Evolutionary conservation across 1,284 basidiomycete species (phyloP), one percentile per base, ranked within the genome.

Genomic region (Gomphus sp.): DNA sequence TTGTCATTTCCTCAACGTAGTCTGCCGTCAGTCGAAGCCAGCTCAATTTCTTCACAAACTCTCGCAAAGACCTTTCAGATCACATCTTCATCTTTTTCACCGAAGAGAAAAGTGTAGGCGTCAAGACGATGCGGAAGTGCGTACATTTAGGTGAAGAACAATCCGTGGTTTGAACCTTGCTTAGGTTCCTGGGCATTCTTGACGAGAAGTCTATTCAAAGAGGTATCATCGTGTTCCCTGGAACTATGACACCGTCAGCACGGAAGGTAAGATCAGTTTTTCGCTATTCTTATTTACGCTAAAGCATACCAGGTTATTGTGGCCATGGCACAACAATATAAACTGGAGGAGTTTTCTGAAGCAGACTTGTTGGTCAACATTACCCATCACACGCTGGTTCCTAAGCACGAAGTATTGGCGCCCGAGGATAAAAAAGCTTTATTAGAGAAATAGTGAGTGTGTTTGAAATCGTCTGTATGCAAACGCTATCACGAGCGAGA

Each of bases 291-390:
- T 48, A 10, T 39, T 34, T 18, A 39, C 51, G 37, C 44, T 62
- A 60, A 22, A 55, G 60, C 57, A 36, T 54, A 55, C 28, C 61
- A 94, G 93, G 91, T 96, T 62, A 92, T 97, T 62, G 81, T 84
- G 52, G 91, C 89, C 22, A 92, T 97, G 89, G 81, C 88, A 57
- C 72, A 81, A 44, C 84, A 91, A 66, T 98, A 92, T 75, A 82
- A 85, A 61, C 79, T 99, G 41, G 97, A 99, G 71, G 96, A 98
- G 67, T 99, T 99, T 71, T 90, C 94, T 34, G 97, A 99, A 74
- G 85, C 93, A 6, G 94, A 97, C 72, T 76, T 99, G 48, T 81
- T 99, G 4, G 97, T 99, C 64, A 99, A 99, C 74, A 99, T 99
- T 66, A 96, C 93, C 16, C 87, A 90, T 67, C 97, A 99, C 69